phyloP scores from a whole-genome alignment of 2,329 filamentous ascomycete species.

The Juglanconis oblonga region DNA sequence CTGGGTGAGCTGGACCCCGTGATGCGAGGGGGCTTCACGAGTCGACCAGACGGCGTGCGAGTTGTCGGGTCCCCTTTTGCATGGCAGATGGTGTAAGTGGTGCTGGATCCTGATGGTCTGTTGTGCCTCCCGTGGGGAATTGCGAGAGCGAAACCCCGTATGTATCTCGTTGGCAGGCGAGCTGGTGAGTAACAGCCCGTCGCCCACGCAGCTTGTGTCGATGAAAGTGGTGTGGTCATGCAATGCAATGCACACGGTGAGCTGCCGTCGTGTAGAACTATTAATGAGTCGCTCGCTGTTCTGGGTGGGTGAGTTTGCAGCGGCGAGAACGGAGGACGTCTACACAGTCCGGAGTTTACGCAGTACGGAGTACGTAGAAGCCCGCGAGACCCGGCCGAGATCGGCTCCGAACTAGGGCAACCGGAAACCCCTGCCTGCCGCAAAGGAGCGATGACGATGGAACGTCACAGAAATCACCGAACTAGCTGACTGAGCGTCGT shows the following conservation, averaged over 20 bases:
- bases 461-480: constrained; percentile 11
- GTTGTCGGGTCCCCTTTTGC: too few relatives aligned
- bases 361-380: background rate
- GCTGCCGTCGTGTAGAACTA: background rate
- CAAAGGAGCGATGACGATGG: constrained; percentile 6
- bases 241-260: background rate
- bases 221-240: background rate
- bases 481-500: constrained; percentile 13
- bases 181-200: background rate
- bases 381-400: background rate
- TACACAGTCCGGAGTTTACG: background rate
- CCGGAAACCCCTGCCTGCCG: background rate
- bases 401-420: background rate
- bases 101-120: too few relatives aligned
- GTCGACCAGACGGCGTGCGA: too few relatives aligned
- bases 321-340: too few relatives aligned
- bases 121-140: too few relatives aligned
- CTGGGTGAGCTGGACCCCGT: background rate
- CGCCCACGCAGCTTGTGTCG: background rate
- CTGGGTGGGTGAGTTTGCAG: background rate
- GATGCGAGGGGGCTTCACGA: too few relatives aligned
- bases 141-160: too few relatives aligned
- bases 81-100: too few relatives aligned
- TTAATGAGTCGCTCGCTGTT: background rate
- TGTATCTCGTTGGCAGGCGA: too few relatives aligned